Base-by-base conservation (phyloP, 2,329 filamentous ascomycete genomes). In the Fusarium protoensiforme region DNA sequence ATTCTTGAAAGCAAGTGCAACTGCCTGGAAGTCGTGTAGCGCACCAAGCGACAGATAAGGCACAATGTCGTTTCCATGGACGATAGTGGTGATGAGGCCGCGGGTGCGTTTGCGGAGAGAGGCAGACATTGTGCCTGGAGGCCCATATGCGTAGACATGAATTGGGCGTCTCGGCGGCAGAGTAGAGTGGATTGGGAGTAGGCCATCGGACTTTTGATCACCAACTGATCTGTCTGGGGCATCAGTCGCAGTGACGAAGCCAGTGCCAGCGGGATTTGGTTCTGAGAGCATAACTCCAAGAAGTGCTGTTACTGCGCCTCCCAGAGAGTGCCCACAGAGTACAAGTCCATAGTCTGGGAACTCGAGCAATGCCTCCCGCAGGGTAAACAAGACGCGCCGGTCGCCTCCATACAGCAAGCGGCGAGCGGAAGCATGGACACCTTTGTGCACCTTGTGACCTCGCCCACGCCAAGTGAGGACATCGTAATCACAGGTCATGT, bases 131-230 rank as follows among this genome's bases (percentile, higher is more conserved):
- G 92, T 92, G 0, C 92, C 89, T 0, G 93, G 92, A 2, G 93
- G 91, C 0, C 93, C 93, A 78, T 94, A 95, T 8, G 93, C 92
- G 78, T 94, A 95, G 14, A 94, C 93, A 75, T 95, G 93, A 22
- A 95, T 92, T 4, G 92, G 91, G 1, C 93, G 88, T 18, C 91
- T 90, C 0, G 91, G 76, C 0, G 93, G 93, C 0, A 95, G 85
- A 20, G 85, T 87, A 35, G 90, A 81, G 20, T 84, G 81, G 16
- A 78, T 73, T 33, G 77, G 68, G 3, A 69, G 74, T n/a, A 71
- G 59, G 31, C 72, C 75, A 1, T 77, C 74, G 4, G 80, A 68
- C 7, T 81, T 76, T 4, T 78, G 73, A 27, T 82, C 75, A 2
- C 82, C 77, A 10, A 86, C 74, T 16, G 85, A 82, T 8, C 83